Evolutionary conservation across 2,329 filamentous ascomycete species (phyloP).

Genomic region (Aureobasidium leucospermi): DNA sequence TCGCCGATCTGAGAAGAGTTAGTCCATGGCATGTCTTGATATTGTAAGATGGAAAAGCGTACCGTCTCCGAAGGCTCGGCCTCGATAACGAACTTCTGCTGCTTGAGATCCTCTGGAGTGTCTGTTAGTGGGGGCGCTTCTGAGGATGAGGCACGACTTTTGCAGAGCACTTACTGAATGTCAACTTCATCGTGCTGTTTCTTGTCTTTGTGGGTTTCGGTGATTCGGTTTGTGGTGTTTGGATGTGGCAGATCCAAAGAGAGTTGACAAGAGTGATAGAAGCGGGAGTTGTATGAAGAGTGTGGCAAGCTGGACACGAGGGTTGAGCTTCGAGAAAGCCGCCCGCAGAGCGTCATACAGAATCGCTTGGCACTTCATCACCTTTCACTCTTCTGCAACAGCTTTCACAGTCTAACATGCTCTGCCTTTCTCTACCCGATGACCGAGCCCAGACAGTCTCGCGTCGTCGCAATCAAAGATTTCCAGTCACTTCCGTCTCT

Average conservation of each 20-base stretch:
- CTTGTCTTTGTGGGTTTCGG: background rate
- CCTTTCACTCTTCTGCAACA: background rate
- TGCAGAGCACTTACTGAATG: constrained; percentile 50
- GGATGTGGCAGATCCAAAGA: background rate
- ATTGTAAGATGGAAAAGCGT: constrained; percentile 32
- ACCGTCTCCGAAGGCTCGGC: constrained; percentile 89
- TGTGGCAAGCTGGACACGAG: constrained; percentile 8
- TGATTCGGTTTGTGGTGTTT: background rate
- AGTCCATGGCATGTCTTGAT: background rate
- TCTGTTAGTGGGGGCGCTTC: background rate
- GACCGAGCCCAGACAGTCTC: no score
- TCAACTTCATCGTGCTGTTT: constrained; percentile 53
- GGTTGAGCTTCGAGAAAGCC: constrained; percentile 8
- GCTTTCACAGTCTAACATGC: no score
- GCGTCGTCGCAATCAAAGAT: no score
- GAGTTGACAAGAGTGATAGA: background rate
- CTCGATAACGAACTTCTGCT: constrained; percentile 96
- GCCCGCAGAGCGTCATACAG: constrained; percentile 7
- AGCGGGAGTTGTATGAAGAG: background rate
- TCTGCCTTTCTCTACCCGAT: no score
- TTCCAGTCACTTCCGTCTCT: no score
- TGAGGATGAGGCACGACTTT: background rate
- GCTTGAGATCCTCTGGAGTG: constrained; percentile 75
- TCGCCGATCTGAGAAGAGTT: constrained; percentile 61
- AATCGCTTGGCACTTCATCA: background rate